These are phyloP conservation scores for Fomes fomentarius DNA, from an alignment of 1,284 basidiomycete species.

Conservation along the genomic window DNA sequence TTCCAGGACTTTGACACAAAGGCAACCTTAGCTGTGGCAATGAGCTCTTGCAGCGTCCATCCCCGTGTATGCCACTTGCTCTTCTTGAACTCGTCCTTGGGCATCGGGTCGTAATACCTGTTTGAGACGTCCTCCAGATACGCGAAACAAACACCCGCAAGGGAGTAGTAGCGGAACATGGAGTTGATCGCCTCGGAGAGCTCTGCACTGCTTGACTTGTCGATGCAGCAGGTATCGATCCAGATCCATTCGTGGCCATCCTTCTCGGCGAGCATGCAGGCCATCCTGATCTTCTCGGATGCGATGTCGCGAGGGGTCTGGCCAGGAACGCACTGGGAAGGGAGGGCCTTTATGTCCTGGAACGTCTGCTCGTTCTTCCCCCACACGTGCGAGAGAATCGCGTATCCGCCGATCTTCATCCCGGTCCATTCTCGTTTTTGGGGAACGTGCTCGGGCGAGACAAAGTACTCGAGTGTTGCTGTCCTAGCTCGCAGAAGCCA, in stretches of 20 bases:
- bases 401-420: not conserved
- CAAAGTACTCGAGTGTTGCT: no score
- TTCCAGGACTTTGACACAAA: no score
- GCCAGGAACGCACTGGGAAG: not conserved
- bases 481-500: no score
- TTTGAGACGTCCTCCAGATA: constrained; percentile 1
- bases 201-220: constrained; percentile 6
- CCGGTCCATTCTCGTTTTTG: no score
- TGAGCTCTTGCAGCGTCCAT: no score
- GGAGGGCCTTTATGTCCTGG: not conserved
- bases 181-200: constrained; percentile 11
- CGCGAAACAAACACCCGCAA: constrained; percentile 1
- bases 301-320: not conserved
- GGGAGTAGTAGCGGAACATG: constrained; percentile 5
- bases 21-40: no score
- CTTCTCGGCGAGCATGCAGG: not conserved
- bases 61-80: no score
- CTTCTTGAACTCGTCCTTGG: no score
- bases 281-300: not conserved
- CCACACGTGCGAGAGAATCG: not conserved
- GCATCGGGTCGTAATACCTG: no score
- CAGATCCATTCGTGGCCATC: constrained; percentile 3
- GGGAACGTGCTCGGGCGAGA: not conserved
- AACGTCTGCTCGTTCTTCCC: not conserved
- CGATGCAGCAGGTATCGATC: constrained; percentile 10